These are phyloP conservation scores for Pseudocercospora cruenta DNA, from an alignment of 2,329 filamentous ascomycete species.

Conservation along the genomic window DNA sequence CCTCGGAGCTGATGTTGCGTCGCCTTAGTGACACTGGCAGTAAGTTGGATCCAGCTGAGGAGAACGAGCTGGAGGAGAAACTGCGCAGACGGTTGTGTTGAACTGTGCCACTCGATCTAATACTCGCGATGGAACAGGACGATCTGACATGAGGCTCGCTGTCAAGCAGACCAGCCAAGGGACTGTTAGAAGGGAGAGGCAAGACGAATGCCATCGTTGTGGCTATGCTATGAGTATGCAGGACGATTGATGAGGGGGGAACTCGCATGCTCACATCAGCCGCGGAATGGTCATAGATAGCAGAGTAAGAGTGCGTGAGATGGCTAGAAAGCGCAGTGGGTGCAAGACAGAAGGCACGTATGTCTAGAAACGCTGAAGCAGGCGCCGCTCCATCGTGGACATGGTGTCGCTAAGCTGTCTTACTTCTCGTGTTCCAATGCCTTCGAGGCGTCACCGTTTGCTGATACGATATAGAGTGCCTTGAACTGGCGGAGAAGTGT, in stretches of 20 bases:
- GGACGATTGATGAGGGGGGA: slow-evolving; percentile 7
- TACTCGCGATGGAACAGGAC: slow-evolving; percentile 29
- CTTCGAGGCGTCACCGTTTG: background rate
- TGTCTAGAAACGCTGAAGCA: background rate
- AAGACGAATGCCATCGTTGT: slow-evolving; percentile 19
- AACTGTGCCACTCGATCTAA: slow-evolving; percentile 31
- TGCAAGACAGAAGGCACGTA: slow-evolving; percentile 1
- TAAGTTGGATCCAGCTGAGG: slow-evolving; percentile 30
- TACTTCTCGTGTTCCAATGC: background rate
- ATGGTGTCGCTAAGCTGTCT: background rate
- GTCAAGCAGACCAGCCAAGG: slow-evolving; percentile 14
- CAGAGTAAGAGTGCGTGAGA: background rate
- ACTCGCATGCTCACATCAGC: slow-evolving; percentile 3
- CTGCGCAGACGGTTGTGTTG: slow-evolving; percentile 32
- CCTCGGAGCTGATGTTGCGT: slow-evolving; percentile 11
- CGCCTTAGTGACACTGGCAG: slow-evolving; percentile 18
- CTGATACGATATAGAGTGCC: background rate
- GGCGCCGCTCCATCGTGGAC: background rate
- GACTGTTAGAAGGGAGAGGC: slow-evolving; percentile 14
- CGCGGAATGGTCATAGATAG: background rate
- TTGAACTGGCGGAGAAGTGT: background rate
- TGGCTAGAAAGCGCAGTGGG: background rate
- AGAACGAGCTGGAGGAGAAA: slow-evolving; percentile 35
- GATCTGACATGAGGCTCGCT: slow-evolving; percentile 20
- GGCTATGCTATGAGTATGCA: slow-evolving; percentile 11